These are phyloP conservation scores for Colletotrichum agaves DNA, from an alignment of 2,329 filamentous ascomycete species.

Conservation along the genomic window DNA sequence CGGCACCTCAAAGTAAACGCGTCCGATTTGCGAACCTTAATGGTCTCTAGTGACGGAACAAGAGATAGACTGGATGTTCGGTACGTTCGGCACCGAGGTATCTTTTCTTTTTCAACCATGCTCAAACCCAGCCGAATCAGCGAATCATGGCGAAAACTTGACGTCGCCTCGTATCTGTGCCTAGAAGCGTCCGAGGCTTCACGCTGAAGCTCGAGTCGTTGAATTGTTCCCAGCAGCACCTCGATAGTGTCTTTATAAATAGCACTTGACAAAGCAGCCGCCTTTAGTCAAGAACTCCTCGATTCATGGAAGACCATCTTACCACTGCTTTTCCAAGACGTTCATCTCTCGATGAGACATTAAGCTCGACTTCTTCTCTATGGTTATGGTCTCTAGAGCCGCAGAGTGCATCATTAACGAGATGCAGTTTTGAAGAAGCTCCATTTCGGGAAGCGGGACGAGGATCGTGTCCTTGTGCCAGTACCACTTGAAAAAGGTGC, in stretches of 20 bases:
- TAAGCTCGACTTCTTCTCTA: neutral
- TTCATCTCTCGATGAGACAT: neutral
- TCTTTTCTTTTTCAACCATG: neutral
- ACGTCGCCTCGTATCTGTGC: too few relatives aligned
- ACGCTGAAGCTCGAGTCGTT: too few relatives aligned
- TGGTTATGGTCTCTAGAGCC: neutral
- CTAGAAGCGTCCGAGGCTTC: rapidly evolving
- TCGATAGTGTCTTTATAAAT: too few relatives aligned
- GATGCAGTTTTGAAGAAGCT: neutral
- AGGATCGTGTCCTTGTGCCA: neutral
- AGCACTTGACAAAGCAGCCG: too few relatives aligned
- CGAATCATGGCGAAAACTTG: neutral
- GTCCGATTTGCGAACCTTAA: too few relatives aligned
- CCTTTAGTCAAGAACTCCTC: too few relatives aligned
- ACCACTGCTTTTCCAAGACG: neutral
- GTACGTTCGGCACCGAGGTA: neutral
- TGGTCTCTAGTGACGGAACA: neutral
- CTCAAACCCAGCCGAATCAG: neutral
- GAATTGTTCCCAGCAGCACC: too few relatives aligned
- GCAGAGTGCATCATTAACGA: neutral
- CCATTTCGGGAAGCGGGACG: neutral
- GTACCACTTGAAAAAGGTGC: neutral
- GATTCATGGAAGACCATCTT: neutral
- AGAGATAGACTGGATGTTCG: neutral
- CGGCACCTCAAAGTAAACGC: too few relatives aligned